Base-by-base conservation (phyloP, 2,329 filamentous ascomycete species). In the Penicillium decumbens region DNA sequence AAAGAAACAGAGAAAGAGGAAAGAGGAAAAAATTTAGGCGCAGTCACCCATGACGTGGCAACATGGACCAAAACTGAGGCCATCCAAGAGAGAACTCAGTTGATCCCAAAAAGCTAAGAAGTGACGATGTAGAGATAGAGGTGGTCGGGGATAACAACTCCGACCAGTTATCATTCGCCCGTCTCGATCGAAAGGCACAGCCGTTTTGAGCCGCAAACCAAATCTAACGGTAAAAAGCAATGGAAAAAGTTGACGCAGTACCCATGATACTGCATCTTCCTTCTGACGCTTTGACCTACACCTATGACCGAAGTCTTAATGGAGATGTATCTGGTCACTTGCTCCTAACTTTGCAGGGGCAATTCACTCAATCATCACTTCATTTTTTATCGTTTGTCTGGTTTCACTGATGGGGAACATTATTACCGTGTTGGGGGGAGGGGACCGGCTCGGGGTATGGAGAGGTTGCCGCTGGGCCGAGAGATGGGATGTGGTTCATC, bases 401-500 rank as follows among this genome's bases (percentile, higher is more conserved):
- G 15, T 20, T 20, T 37, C 33, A 57, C 28, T 55, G 45, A 6
- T 47, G 40, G 6, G 44, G 28, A 8, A 13, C 41, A 32, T 50
- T 41, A n/a, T 28, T 41, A 24, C 49, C 54, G 12, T 53, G 51
- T 29, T 54, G 57, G 33, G 60, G 57, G 15, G 56, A 57, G 32
- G 59, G 53, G 9, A 61, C 47, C 6, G 59, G 50, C 39, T 62
- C 63, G n/a, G 53, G 62, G 24, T 61, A 55, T 10, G 61, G 60
- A 3, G 53, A 50, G 32, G 56, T 48, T 13, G 60, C 56, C 10
- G 61, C 59, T 18, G 66, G 60, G n/a, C 60, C 62, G 33, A 69
- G 39, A n/a, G 64, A 59, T 20, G 65, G 65, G 24, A 68, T 58
- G 15, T 63, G 65, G 45, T 64, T 64, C 41, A 68, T 53, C 0